Evolutionary conservation across 805 yeast species (phyloP), one percentile per base, ranked within the genome.

Genomic region (Ogataea ganodermae): DNA sequence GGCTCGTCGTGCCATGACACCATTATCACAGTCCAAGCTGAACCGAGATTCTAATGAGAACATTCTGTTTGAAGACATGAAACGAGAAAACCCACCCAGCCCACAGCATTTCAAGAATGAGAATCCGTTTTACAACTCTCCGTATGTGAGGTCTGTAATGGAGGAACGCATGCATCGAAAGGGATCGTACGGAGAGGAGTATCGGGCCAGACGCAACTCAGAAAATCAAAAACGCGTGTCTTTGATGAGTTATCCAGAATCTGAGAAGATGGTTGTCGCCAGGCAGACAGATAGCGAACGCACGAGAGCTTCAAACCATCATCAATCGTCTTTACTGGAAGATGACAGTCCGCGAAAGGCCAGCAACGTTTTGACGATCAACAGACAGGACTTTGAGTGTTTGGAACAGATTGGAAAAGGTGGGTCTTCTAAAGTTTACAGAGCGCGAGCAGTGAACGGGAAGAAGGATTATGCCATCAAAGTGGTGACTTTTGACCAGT

Each of bases 391-490:
- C 35, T 92, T 87, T 61, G 91, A 85, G 58, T 78, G 84, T 47
- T 68, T 87, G 22, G 97, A 89, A 59, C 70, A 87, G 12, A 65
- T 91, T 16, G 98, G 97, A 4, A 79, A 86, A 63, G 98, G 97
- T 21, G 98, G 97, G 0, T 79, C 97, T 0, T 90, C 97, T 0
- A 89, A 86, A 61, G 98, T 91, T 17, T 91, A 84, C 70, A 86
- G 84, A 62, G 94, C 85, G 1, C 84, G 78, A 55, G 71, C 79
- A 0, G 49, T 50, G 2, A 48, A 55, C 22, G 75, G 75, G 40
- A 81, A 80, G 50, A 80, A 77, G 55, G 67, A 79, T 1, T 88
- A 78, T 63, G 98, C 98, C 0, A 71, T 92, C 31, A 91, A 91
- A 60, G 79, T 84, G 53, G 96, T 91, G 1, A 72, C 80, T 1